These are phyloP conservation scores for Nitzschia sp. DNA, from an alignment of 108 stramenopile species.

Conservation along the genomic window DNA sequence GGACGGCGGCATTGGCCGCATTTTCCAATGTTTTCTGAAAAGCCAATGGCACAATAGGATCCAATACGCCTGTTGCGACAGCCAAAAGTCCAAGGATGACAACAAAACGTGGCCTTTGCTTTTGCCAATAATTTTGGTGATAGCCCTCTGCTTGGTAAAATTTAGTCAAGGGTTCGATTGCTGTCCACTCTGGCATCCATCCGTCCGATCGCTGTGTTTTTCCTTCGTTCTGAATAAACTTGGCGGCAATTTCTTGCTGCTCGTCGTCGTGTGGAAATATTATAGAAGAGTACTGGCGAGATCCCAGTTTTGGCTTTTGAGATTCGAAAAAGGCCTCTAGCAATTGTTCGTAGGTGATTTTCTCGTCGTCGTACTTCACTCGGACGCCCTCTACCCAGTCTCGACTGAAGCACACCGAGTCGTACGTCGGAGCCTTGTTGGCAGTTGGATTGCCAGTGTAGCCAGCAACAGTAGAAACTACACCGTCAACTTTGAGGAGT, in stretches of 20 bases:
- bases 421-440: constrained; percentile 55
- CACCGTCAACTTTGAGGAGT: constrained; percentile 59
- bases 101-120: constrained; percentile 55
- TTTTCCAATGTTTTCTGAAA: constrained; percentile 29
- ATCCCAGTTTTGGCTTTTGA: constrained; percentile 58
- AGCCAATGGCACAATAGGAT: constrained; percentile 28
- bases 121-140: constrained; percentile 86
- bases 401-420: constrained; percentile 57
- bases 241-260: constrained; percentile 26
- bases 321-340: constrained; percentile 63
- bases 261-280: constrained; percentile 63
- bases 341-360: constrained; percentile 51
- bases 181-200: constrained; percentile 35
- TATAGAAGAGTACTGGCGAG: constrained; percentile 75
- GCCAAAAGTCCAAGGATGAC: constrained; percentile 42
- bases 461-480: constrained; percentile 64
- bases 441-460: constrained; percentile 60
- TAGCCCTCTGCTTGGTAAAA: constrained; percentile 81
- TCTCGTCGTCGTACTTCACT: constrained; percentile 59
- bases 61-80: constrained; percentile 35
- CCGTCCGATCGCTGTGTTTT: constrained; percentile 37
- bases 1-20: constrained; percentile 27
- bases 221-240: constrained; percentile 23
- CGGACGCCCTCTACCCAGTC: constrained; percentile 58
- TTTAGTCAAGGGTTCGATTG: constrained; percentile 51